phyloP scores from a whole-genome alignment of 2,329 filamentous ascomycete genomes.

The Cytospora piceicola region DNA sequence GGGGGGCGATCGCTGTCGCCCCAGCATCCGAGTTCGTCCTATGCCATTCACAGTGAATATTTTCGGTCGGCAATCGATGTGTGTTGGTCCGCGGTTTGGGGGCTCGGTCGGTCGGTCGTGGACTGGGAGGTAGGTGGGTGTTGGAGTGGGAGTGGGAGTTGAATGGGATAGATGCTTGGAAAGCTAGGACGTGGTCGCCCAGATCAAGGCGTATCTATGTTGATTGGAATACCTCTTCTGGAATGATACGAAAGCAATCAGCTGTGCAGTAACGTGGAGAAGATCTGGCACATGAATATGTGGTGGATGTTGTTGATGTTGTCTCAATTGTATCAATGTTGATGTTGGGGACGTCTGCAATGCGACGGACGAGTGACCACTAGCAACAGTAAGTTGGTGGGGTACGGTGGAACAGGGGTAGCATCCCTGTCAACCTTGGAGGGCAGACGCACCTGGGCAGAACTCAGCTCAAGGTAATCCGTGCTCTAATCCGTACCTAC shows the following conservation, averaged over 20 bases:
- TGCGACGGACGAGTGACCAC: constrained; percentile 4
- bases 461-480: not conserved
- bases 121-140: not conserved
- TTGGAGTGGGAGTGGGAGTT: not conserved
- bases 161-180: not conserved
- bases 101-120: constrained; percentile 8
- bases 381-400: not conserved
- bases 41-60: constrained; percentile 26
- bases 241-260: constrained; percentile 16
- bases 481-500: not conserved
- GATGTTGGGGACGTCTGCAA: constrained; percentile 6
- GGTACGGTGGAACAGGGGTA: constrained; percentile 4
- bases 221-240: constrained; percentile 10
- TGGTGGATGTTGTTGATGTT: constrained; percentile 1
- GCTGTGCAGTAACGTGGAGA: constrained; percentile 5
- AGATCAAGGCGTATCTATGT: not conserved
- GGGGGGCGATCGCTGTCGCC: constrained; percentile 35
- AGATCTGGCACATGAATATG: constrained; percentile 6
- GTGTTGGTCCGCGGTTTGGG: not conserved
- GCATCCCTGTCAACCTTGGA: not conserved
- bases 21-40: constrained; percentile 35
- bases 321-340: constrained; percentile 14
- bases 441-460: not conserved
- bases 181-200: not conserved
- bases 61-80: not conserved